These are phyloP conservation scores for Orbilia brochopaga DNA, from an alignment of 2,329 filamentous ascomycete genomes.

Conservation along the genomic window DNA sequence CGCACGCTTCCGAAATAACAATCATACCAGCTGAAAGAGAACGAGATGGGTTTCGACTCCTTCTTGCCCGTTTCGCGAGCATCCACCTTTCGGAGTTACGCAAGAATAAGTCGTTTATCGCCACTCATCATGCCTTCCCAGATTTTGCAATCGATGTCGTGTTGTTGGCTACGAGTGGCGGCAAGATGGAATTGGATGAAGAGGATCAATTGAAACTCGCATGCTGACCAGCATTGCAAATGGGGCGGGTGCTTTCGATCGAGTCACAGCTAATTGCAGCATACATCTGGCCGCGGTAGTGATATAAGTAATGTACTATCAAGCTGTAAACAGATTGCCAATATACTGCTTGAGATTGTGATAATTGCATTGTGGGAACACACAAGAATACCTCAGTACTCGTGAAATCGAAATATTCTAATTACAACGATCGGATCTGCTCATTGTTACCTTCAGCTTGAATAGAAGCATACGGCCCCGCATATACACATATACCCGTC, in stretches of 20 bases:
- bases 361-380: too few relatives aligned
- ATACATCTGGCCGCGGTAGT: background rate
- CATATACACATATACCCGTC: too few relatives aligned
- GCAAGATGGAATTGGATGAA: slow-evolving; percentile 2
- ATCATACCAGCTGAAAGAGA: background rate
- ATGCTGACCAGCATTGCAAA: background rate
- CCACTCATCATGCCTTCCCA: slow-evolving; percentile 8
- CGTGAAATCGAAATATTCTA: too few relatives aligned
- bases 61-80: slow-evolving; percentile 18
- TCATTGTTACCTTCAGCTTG: too few relatives aligned
- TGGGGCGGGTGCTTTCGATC: too few relatives aligned
- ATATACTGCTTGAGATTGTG: too few relatives aligned
- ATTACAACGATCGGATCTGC: too few relatives aligned
- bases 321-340: too few relatives aligned
- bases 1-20: background rate
- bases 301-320: too few relatives aligned
- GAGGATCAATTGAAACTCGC: slow-evolving; percentile 10
- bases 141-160: slow-evolving; percentile 38
- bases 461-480: too few relatives aligned
- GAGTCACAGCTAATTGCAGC: background rate
- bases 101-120: slow-evolving; percentile 7
- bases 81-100: slow-evolving; percentile 4
- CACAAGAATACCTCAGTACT: too few relatives aligned
- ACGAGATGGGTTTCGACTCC: slow-evolving; percentile 17
- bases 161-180: slow-evolving; percentile 6